Percentiles rank a stretch among this genome's conserved stretches.
Evolutionary conservation across 805 yeast species (phyloP).

Genomic region (Nakazawaea anatomiae): DNA sequence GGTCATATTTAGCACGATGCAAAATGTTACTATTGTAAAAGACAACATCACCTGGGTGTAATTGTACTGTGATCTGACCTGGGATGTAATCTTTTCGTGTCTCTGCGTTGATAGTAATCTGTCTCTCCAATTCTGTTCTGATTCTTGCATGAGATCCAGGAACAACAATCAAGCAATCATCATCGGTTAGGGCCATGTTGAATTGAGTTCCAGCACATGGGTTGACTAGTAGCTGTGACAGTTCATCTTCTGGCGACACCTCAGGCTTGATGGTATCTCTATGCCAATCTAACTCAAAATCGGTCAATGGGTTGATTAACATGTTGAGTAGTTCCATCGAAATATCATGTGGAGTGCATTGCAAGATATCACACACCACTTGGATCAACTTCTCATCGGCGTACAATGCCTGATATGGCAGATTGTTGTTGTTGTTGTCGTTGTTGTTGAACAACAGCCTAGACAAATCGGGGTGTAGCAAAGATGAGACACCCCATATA

Average conservation of each 20-base stretch:
- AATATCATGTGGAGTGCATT: conserved; percentile 26
- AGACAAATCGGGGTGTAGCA: conserved; percentile 40
- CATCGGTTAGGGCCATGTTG: conserved; percentile 42
- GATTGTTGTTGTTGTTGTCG: background rate
- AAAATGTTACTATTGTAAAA: conserved; percentile 45
- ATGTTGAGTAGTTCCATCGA: conserved; percentile 46
- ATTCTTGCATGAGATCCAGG: conserved; percentile 42
- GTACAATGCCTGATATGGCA: conserved; percentile 35
- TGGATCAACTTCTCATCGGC: conserved; percentile 31
- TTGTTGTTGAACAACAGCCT: conserved; percentile 18
- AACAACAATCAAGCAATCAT: conserved; percentile 40
- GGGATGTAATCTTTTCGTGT: conserved; percentile 28
- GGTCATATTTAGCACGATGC: conserved; percentile 39
- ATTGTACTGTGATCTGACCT: conserved; percentile 33
- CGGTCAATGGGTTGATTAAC: conserved; percentile 47
- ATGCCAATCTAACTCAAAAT: conserved; percentile 51
- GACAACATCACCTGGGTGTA: conserved; percentile 44
- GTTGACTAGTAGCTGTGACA: conserved; percentile 27
- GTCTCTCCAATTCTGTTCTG: conserved; percentile 38
- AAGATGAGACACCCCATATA: conserved; percentile 46
- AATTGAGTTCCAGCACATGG: conserved; percentile 46
- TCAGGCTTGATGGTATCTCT: conserved; percentile 45
- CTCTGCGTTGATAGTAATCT: conserved; percentile 27
- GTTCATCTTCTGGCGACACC: conserved; percentile 38
- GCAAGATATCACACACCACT: conserved; percentile 37